Evolutionary conservation across 768 basidiomycete species (phyloP), one percentile per base, ranked within the genome.

Genomic region (Termitomyces sp.): DNA sequence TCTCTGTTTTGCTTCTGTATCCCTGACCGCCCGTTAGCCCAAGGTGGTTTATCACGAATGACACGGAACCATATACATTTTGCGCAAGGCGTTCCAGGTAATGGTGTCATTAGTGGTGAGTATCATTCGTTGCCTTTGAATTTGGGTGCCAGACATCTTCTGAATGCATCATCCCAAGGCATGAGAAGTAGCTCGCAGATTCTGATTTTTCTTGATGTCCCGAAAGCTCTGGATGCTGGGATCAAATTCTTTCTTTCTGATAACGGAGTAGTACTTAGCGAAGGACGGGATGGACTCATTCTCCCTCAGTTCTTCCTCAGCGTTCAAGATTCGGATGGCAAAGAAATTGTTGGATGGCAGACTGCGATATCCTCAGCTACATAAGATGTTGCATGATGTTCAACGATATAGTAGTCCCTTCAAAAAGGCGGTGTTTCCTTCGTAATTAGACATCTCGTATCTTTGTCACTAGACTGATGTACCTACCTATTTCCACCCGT

Each of bases 31-130:
- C 27, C 54, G 17, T 40, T 21, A 94, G 92, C 77, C 14, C 74
- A 72, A 7, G 72, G 84, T 60, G 94, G 94, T 0, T 70, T 97
- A 17, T 92, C 88, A 0, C 85, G 79, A 59, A 97, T 95, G 94
- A 78, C 72, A 12, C 78, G 96, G 25, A 96, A 94, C 65, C 94
- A 98, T 65, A 89, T 98, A 39, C 96, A 99, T 69, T 77, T 97
- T 14, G 94, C 95, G 0, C 89, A 94, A 67, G 86, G 89, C 35
- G 72, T 90, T 3, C 73, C 78, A 2, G 83, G 84, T 9, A 68
- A 84, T 2, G 79, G 80, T 5, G 84, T 91, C 47, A 80, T 88
- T 52, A 94, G 91, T 61, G 92, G 94, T 91, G 55, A 25, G 84
- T 69, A 14, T 27, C 12, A 46, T 32, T 16, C 12, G 48, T 32